Evolutionary conservation across 257 asterid species (phyloP), one percentile per base, ranked within the genome.

Genomic region (Euphrasia confusa): DNA sequence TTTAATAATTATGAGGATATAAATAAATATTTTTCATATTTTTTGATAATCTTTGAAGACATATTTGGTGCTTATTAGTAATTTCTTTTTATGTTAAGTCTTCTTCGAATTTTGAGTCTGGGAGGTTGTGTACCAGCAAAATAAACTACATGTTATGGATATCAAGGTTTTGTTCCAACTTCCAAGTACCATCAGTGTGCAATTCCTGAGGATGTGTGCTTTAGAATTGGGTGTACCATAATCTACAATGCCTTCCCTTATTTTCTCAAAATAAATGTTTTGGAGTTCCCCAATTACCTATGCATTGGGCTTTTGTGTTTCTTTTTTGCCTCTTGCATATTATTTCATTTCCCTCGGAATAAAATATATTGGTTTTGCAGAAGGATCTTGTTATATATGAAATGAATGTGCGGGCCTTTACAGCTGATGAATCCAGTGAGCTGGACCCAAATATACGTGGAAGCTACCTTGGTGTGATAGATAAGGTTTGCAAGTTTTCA

Each of bases 361-460:
- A 35, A 5, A 35, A 6, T 35, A 35, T 35, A 7, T 6, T 74
- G 68, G 57, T 75, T 73, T 55, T 81, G 84, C 88, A 89, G 99
- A 83, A 86, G 52, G 90, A 92, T 74, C 96, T 92, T 75, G 94
- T 89, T 63, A 70, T 92, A 72, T 92, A 92, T 68, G 99, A 92
- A 86, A 92, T 92, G 96, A 92, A 89, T 71, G 94, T 89, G 63
- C 95, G 97, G 49, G 97, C 82, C 45, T 87, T 89, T 70, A 87
- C 99, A 17, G 96, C 96, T 59, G 97, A 89, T 77, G 81, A 81
- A 71, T 81, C 97, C 57, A 89, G 99, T 84, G 88, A 74, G 53
- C 69, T 92, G 75, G 94, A 83, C 71, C 71, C 89, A 57, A 73
- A 75, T 17, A 68, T 83, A 63, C 78, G 92, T 70, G 99, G 97